Evolutionary conservation across 176 grass and related monocot genomes (phyloP).

Genomic region (Rhynchospora pubera): DNA sequence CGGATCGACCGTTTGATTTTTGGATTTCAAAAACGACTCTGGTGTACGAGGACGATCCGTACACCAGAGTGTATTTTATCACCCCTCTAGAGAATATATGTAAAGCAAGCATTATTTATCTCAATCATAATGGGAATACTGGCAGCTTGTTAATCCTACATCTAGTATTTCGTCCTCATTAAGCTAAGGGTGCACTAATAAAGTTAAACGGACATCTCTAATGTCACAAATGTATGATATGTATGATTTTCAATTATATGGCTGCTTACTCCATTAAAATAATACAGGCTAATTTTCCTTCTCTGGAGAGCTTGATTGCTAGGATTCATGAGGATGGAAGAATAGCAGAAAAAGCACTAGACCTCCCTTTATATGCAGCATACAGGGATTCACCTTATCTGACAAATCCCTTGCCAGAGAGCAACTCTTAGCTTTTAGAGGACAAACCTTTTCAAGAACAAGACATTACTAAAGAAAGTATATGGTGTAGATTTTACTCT

Average conservation of each 20-base stretch:
- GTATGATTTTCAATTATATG: neutral
- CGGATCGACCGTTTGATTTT: too few species aligned
- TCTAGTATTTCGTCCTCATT: neutral
- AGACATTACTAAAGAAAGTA: neutral
- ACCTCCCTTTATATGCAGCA: conserved; percentile 51
- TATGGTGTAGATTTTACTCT: neutral
- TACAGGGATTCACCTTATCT: conserved; percentile 68
- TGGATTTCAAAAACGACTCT: too few species aligned
- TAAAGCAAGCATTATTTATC: neutral
- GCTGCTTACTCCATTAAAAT: conserved; percentile 1
- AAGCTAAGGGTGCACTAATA: neutral
- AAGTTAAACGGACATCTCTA: neutral
- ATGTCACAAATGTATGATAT: neutral
- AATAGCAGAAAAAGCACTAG: conserved; percentile 74
- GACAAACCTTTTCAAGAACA: neutral
- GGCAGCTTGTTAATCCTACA: neutral
- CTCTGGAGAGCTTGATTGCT: conserved; percentile 85
- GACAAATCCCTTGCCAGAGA: conserved; percentile 34
- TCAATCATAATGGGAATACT: neutral
- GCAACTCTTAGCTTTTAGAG: conserved; percentile 9
- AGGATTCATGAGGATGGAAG: conserved; percentile 84
- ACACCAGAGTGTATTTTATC: too few species aligned
- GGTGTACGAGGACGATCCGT: too few species aligned
- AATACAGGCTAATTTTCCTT: conserved; percentile 69
- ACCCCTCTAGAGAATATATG: too few species aligned